A percentile compares a stretch with the other conserved stretches of the same genome.
Evolutionary conservation across 2,329 filamentous ascomycete species (phyloP).

Genomic region (Aspergillus novofumigatus): DNA sequence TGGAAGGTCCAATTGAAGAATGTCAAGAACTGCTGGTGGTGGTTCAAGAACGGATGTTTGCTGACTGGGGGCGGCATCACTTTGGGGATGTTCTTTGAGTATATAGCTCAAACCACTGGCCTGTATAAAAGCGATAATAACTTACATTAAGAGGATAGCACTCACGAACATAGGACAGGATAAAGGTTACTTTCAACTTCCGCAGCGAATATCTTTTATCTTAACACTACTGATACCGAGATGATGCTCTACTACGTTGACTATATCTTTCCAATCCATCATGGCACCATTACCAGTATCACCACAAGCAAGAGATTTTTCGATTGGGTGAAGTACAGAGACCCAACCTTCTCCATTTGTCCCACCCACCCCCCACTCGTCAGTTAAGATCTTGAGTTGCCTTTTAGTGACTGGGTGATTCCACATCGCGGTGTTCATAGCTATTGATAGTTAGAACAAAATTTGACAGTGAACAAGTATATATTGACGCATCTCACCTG

Average conservation of each 20-base stretch:
- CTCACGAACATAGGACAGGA: background rate
- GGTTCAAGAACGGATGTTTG: conserved; percentile 61
- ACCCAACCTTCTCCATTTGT: conserved; percentile 52
- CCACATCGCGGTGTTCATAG: conserved; percentile 94
- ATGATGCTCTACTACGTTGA: conserved; percentile 56
- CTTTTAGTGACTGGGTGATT: conserved; percentile 72
- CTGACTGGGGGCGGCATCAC: conserved; percentile 58
- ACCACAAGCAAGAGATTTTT: conserved; percentile 78
- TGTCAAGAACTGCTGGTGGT: conserved; percentile 59
- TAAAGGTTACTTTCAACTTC: background rate
- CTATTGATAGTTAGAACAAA: conserved; percentile 21
- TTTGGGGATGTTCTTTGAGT: conserved; percentile 54
- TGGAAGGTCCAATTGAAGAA: conserved; percentile 54
- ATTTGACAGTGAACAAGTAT: background rate
- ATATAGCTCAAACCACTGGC: conserved; percentile 34
- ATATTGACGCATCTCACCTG: conserved; percentile 22
- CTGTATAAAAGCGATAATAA: conserved; percentile 17
- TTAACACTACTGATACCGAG: conserved; percentile 7
- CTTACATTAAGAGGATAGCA: background rate
- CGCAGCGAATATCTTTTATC: background rate
- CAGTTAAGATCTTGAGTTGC: conserved; percentile 65
- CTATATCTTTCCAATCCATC: conserved; percentile 75
- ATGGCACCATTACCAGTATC: conserved; percentile 80
- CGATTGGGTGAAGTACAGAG: conserved; percentile 66
- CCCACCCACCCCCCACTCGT: conserved; percentile 64